Conservation (phyloP, 169 alveolate genomes). For the Ichthyophthirius multifiliis region DNA sequence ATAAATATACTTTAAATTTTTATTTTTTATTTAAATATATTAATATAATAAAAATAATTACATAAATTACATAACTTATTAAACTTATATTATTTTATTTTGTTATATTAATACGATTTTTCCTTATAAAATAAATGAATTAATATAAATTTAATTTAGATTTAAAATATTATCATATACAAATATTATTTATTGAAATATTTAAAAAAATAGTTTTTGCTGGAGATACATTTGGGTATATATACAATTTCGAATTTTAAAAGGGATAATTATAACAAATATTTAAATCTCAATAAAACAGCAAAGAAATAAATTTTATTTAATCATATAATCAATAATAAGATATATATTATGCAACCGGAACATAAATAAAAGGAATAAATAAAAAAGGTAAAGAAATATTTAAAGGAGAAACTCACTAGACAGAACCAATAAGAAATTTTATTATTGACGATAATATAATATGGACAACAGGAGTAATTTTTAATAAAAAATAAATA, state of each 20-base stretch:
- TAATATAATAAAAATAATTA: too few species aligned
- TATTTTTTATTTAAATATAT: too few species aligned
- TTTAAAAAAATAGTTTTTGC: not conserved
- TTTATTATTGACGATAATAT: not conserved
- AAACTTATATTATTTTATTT: too few species aligned
- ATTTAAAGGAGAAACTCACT: not conserved
- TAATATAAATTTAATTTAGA: too few species aligned
- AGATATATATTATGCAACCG: not conserved
- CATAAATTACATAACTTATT: too few species aligned
- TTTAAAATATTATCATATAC: too few species aligned
- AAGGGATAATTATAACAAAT: not conserved
- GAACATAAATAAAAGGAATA: not conserved
- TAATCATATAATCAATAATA: not conserved
- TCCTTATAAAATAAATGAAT: too few species aligned
- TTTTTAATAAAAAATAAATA: not conserved
- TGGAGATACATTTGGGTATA: not conserved
- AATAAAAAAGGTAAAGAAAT: not conserved
- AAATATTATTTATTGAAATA: too few species aligned
- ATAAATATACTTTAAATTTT: too few species aligned
- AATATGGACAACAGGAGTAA: constrained; percentile 1
- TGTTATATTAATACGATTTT: too few species aligned
- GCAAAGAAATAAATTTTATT: not conserved
- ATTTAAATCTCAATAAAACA: not conserved
- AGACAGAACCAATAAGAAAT: not conserved
- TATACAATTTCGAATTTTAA: not conserved